Evolutionary conservation across 345 rosid genomes (phyloP).

Genomic region (Durio zibethinus): DNA sequence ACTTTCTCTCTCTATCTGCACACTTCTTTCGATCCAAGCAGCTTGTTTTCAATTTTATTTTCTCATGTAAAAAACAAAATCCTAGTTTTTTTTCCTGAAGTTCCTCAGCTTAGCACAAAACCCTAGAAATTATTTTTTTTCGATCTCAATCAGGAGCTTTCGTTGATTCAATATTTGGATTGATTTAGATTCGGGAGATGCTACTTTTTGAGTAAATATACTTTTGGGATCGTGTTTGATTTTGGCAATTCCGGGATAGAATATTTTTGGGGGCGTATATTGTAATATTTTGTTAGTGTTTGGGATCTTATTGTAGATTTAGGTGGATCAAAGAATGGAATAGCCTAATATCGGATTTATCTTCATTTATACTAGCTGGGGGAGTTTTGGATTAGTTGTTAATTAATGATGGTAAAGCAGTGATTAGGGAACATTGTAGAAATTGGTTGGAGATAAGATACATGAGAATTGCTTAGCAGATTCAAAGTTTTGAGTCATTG

Average conservation of each 20-base stretch:
- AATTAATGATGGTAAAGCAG: slow-evolving; percentile 13
- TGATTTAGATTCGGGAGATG: slow-evolving; percentile 3
- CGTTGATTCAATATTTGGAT: neutral
- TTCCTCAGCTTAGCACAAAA: slow-evolving; percentile 23
- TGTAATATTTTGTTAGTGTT: neutral
- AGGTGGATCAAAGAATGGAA: slow-evolving; percentile 22
- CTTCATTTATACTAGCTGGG: slow-evolving; percentile 20
- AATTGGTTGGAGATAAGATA: neutral
- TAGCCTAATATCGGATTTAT: slow-evolving; percentile 18
- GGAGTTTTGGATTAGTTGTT: slow-evolving; percentile 14
- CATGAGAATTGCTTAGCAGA: slow-evolving; percentile 2
- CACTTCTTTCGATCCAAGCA: slow-evolving; percentile 6
- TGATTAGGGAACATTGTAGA: neutral
- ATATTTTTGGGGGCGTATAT: neutral
- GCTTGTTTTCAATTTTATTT: slow-evolving; percentile 5
- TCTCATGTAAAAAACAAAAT: slow-evolving; percentile 17
- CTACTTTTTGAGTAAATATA: slow-evolving; percentile 8
- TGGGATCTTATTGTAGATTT: slow-evolving; percentile 8
- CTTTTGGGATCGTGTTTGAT: slow-evolving; percentile 4
- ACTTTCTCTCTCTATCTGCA: neutral
- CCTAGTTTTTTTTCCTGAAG: slow-evolving; percentile 23
- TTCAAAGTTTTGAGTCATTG: slow-evolving; percentile 10
- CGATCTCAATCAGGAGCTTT: neutral
- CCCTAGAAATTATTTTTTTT: slow-evolving; percentile 21
- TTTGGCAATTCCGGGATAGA: slow-evolving; percentile 6